These are phyloP conservation scores for Nyssa sinensis DNA, from an alignment of 148 eudicot genomes.

Conservation along the genomic window DNA sequence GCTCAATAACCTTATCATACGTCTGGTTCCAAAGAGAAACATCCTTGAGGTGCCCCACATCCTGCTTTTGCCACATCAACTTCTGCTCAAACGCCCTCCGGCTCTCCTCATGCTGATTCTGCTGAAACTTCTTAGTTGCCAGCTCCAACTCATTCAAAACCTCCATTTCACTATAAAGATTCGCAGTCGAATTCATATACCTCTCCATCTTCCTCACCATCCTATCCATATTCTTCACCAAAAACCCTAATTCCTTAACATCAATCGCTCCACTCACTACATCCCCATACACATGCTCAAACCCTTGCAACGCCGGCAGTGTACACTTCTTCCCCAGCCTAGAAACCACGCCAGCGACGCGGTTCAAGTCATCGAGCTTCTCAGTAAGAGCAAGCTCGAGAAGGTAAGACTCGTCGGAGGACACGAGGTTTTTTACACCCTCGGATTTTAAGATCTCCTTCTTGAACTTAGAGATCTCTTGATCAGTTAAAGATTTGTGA, in stretches of 20 bases:
- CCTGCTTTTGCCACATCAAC: constrained; percentile 72
- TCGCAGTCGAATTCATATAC: constrained; percentile 56
- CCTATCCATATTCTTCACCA: constrained; percentile 85
- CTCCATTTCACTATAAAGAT: constrained; percentile 64
- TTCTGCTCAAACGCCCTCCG: constrained; percentile 76
- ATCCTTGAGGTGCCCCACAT: constrained; percentile 68
- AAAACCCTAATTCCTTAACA: constrained; percentile 53
- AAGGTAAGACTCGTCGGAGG: constrained; percentile 52
- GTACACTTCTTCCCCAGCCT: constrained; percentile 77
- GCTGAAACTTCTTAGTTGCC: constrained; percentile 59
- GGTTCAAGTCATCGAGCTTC: constrained; percentile 70
- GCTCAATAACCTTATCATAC: constrained; percentile 75
- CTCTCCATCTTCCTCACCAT: constrained; percentile 83
- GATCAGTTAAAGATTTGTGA: constrained; percentile 58
- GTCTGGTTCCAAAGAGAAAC: constrained; percentile 82
- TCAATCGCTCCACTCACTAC: constrained; percentile 52
- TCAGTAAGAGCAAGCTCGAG: constrained; percentile 60
- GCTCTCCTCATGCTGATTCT: constrained; percentile 60
- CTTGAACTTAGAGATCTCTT: constrained; percentile 54
- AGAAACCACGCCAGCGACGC: constrained; percentile 66
- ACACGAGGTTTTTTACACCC: constrained; percentile 57
- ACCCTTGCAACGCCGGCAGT: constrained; percentile 62
- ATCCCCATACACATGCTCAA: constrained; percentile 87
- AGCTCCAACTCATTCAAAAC: constrained; percentile 72
- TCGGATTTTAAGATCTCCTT: constrained; percentile 56